These are phyloP conservation scores for Skeletonema marinoi DNA, from an alignment of 108 stramenopile genomes.

Conservation along the genomic window DNA sequence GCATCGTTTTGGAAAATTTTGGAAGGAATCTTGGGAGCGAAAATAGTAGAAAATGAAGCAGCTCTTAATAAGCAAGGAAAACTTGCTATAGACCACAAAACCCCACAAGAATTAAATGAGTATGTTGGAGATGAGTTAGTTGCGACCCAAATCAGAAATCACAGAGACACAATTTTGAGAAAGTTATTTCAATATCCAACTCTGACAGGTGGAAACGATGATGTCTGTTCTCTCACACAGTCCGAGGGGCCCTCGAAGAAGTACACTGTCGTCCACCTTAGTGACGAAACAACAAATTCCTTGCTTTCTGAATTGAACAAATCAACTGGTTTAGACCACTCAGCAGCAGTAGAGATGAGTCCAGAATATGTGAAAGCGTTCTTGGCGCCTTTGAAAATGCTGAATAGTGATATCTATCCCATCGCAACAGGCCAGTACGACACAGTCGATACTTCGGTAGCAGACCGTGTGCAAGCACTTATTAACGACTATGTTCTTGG, in stretches of 20 bases:
- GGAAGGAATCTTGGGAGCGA: background rate
- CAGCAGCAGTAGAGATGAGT: background rate
- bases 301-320: background rate
- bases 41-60: background rate
- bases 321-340: background rate
- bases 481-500: background rate
- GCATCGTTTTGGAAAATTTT: background rate
- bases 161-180: background rate
- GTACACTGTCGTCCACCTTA: conserved; percentile 7
- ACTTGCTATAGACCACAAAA: background rate
- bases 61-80: background rate
- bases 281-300: no score
- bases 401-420: conserved; percentile 6
- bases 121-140: conserved; percentile 1
- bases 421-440: background rate
- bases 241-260: background rate
- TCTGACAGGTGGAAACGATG: background rate
- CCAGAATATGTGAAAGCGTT: conserved; percentile 5
- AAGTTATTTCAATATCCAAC: conserved; percentile 9
- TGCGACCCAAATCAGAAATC: conserved; percentile 1
- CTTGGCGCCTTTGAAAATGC: conserved; percentile 1
- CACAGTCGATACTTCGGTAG: background rate
- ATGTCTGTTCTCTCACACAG: background rate
- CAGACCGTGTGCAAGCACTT: background rate
- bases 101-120: background rate